Conservation (phyloP, 2,329 filamentous ascomycete species). For the Leptographium lundbergii region DNA sequence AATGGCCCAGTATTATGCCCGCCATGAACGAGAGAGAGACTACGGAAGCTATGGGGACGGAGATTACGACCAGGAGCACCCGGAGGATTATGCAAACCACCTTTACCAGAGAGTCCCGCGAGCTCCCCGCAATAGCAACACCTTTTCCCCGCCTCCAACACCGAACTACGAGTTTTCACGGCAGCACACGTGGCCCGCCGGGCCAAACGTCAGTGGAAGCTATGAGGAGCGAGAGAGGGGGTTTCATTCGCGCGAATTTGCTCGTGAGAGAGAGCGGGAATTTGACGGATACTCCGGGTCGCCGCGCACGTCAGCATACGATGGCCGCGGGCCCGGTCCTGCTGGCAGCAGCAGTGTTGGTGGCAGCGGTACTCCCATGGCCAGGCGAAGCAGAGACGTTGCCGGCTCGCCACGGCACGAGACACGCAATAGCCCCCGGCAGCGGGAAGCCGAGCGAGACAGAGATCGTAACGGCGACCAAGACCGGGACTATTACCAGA, state of each 20-base stretch:
- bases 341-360: not conserved
- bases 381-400: not conserved
- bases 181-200: conserved; percentile 4
- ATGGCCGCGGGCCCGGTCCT: not conserved
- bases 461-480: conserved; percentile 7
- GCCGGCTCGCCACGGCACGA: conserved; percentile 5
- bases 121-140: conserved; percentile 4
- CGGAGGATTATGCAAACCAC: conserved; percentile 4
- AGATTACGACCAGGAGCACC: not conserved
- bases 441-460: conserved; percentile 6
- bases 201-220: conserved; percentile 1
- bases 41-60: not conserved
- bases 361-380: not conserved
- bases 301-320: conserved; percentile 7
- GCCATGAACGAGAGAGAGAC: not conserved
- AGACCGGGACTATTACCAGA: not conserved
- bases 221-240: conserved; percentile 7
- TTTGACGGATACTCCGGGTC: conserved; percentile 3
- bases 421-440: not conserved
- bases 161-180: conserved; percentile 8
- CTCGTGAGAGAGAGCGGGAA: not conserved
- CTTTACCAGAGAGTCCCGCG: conserved; percentile 7
- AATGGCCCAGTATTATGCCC: not conserved
- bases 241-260: not conserved
- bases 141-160: conserved; percentile 7